Evolutionary conservation across 805 yeast genomes (phyloP).

Genomic region (Crinitomyces ghanaensis): DNA sequence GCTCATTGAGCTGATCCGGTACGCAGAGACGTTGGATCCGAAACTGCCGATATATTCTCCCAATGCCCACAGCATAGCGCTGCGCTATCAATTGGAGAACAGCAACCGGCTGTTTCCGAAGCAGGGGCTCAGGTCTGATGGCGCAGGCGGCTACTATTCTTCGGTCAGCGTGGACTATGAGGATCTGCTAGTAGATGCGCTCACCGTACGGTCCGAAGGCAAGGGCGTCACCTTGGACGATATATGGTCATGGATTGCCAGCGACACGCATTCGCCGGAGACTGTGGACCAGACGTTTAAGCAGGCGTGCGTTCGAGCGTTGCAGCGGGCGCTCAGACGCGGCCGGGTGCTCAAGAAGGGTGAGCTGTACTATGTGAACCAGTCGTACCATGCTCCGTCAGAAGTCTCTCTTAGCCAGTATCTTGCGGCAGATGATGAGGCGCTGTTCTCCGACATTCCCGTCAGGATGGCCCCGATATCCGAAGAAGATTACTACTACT

Average conservation of each 20-base stretch:
- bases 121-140: no score
- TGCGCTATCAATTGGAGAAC: constrained; percentile 24
- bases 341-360: constrained; percentile 24
- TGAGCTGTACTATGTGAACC: constrained; percentile 22
- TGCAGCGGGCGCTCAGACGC: constrained; percentile 27
- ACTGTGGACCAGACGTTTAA: constrained; percentile 24
- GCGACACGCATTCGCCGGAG: constrained; percentile 17
- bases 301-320: constrained; percentile 28
- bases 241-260: constrained; percentile 21
- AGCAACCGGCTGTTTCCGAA: constrained; percentile 16
- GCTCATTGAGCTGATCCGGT: constrained; percentile 29
- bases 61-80: constrained; percentile 24
- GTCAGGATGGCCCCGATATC: constrained; percentile 27
- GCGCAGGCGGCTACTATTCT: no score
- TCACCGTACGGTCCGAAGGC: constrained; percentile 23
- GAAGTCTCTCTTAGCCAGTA: constrained; percentile 24
- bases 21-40: constrained; percentile 29
- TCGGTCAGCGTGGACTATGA: constrained; percentile 24
- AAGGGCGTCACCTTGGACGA: constrained; percentile 18
- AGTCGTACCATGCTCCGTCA: constrained; percentile 24
- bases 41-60: constrained; percentile 30
- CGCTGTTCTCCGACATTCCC: constrained; percentile 23
- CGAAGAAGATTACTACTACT: constrained; percentile 20
- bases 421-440: constrained; percentile 26
- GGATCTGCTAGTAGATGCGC: constrained; percentile 24